Percentiles rank a stretch among this genome's conserved stretches.
These are phyloP conservation scores for Candida pseudofarinosa DNA, from an alignment of 805 yeast species.

Conservation along the genomic window DNA sequence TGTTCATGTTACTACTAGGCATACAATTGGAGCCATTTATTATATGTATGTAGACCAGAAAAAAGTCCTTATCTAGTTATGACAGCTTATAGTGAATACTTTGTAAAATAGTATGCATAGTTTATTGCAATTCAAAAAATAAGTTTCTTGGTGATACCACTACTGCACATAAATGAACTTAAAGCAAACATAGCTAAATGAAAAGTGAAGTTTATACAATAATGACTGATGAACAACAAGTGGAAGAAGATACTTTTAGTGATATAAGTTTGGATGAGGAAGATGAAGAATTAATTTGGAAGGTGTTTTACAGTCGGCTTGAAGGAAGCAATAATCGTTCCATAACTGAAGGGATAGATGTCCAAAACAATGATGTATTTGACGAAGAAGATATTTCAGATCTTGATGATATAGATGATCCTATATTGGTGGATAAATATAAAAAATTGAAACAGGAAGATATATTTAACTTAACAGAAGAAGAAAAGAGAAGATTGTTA, in stretches of 20 bases:
- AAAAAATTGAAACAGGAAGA: constrained; percentile 28
- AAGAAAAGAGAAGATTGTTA: constrained; percentile 58
- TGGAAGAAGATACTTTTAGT: constrained; percentile 14
- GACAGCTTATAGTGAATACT: no score
- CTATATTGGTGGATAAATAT: constrained; percentile 28
- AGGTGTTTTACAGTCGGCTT: constrained; percentile 33
- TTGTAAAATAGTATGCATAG: no score
- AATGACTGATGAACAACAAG: not conserved
- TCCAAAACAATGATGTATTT: constrained; percentile 14
- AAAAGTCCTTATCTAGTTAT: no score
- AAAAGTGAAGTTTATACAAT: no score
- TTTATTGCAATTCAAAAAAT: no score
- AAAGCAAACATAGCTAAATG: no score
- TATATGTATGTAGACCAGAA: no score
- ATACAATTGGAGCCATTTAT: no score
- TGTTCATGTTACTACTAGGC: no score
- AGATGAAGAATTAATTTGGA: constrained; percentile 42
- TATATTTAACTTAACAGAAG: constrained; percentile 32
- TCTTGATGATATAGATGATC: constrained; percentile 32
- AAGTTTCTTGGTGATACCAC: no score
- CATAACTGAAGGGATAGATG: not conserved
- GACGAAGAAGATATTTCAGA: constrained; percentile 27
- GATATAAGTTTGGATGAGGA: constrained; percentile 43
- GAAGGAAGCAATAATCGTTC: constrained; percentile 10
- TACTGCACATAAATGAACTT: no score